A percentile compares a stretch with the other conserved stretches of the same genome.
Evolutionary conservation across 129 eudicot species (phyloP).

Genomic region (Dittrichia graveolens): DNA sequence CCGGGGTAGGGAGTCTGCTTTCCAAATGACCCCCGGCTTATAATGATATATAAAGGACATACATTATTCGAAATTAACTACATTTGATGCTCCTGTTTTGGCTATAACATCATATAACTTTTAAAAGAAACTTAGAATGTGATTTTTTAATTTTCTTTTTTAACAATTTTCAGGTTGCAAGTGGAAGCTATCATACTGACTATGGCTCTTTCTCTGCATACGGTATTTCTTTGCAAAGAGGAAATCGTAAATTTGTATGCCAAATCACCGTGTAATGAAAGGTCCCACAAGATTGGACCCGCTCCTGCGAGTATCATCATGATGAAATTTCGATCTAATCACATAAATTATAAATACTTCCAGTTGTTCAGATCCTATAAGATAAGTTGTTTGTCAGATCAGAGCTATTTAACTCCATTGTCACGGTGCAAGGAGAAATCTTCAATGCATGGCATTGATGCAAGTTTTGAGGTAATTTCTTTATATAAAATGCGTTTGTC

Average conservation of each 20-base stretch:
- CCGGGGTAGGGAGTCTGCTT: no score
- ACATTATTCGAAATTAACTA: background rate
- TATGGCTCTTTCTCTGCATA: constrained; percentile 65
- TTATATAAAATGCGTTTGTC: background rate
- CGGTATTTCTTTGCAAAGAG: constrained; percentile 52
- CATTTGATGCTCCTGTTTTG: background rate
- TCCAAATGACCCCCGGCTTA: no score
- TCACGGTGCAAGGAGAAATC: constrained; percentile 40
- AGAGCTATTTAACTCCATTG: constrained; percentile 34
- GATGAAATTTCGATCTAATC: constrained; percentile 42
- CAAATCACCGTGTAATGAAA: constrained; percentile 35
- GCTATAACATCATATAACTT: constrained; percentile 6
- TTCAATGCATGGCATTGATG: constrained; percentile 24
- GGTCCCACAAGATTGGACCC: constrained; percentile 37
- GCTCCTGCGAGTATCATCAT: constrained; percentile 34
- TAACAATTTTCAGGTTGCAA: constrained; percentile 34
- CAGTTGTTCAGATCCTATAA: constrained; percentile 43
- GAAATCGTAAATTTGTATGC: constrained; percentile 37
- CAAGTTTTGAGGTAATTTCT: constrained; percentile 50
- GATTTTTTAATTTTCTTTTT: constrained; percentile 3
- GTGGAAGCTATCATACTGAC: constrained; percentile 28
- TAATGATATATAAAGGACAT: no score
- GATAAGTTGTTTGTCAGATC: constrained; percentile 30
- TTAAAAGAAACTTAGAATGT: constrained; percentile 1
- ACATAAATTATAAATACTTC: constrained; percentile 32